phyloP scores from a whole-genome alignment of 2,329 filamentous ascomycete species.

The Elsinoe ampelina region DNA sequence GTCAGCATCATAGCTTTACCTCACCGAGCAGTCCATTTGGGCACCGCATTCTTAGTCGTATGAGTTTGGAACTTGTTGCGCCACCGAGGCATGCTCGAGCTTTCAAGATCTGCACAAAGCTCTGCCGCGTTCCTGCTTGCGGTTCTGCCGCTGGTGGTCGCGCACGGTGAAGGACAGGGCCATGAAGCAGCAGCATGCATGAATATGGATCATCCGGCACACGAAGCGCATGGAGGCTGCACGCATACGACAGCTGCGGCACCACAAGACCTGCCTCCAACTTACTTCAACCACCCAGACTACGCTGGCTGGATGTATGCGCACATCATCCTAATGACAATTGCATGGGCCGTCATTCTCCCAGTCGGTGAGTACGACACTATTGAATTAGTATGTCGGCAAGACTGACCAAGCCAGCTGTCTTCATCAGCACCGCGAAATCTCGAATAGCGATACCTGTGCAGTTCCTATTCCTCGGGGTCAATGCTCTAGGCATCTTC shows the following conservation, averaged over 20 bases:
- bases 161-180: conserved; percentile 31
- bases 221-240: conserved; percentile 14
- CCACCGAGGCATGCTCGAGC: not conserved
- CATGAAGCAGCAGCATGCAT: conserved; percentile 20
- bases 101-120: not conserved
- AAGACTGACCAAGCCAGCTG: conserved; percentile 41
- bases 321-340: conserved; percentile 61
- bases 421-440: conserved; percentile 75
- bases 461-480: conserved; percentile 49
- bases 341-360: conserved; percentile 63
- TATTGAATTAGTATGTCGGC: not conserved
- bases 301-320: conserved; percentile 51
- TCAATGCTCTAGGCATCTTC: conserved; percentile 49
- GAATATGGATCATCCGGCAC: conserved; percentile 20
- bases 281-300: conserved; percentile 51
- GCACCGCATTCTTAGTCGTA: not conserved
- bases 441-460: conserved; percentile 62
- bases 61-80: not conserved
- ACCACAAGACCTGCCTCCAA: conserved; percentile 21
- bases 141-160: conserved; percentile 31
- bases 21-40: not conserved
- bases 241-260: conserved; percentile 14
- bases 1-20: not conserved
- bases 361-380: conserved; percentile 53
- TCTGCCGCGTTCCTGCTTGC: conserved; percentile 31